Base-by-base conservation (phyloP, 2,329 filamentous ascomycete species). In the Myriangium duriaei region DNA sequence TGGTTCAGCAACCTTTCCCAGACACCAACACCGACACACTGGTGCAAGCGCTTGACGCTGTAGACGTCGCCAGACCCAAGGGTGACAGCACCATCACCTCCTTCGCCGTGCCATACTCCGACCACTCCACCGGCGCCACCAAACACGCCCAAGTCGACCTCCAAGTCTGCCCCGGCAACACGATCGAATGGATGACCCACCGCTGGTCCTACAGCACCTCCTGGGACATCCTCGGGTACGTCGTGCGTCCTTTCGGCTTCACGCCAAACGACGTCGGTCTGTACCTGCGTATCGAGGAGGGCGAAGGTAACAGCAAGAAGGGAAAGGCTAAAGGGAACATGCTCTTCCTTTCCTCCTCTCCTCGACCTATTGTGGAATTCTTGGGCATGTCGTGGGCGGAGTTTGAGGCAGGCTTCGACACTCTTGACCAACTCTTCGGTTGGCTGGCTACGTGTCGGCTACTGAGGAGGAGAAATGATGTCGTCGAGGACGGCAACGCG, bases 121-220 rank as follows among this genome's bases (percentile, higher is more conserved):
- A 19, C 21, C 10, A 19, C 33, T 7, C 7, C 21, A 12, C 18
- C 15, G n/a, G 11, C 1, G 41, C 45, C 4, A 46, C 56, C 19
- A 50, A 52, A 2, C 54, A 49, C 34, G 68, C 83, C 4, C 83
- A 91, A 48, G 64, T 88, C 16, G 83, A 91, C 51, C 54, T 88
- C 1, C 67, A 72, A 18, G 53, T 78, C 15, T 75, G 68, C 40
- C 48, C 60, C 45, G 11, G 34, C 58, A 0, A 51, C 59, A 11
- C 48, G 56, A 37, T 66, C 71, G 44, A 62, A 18, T 88, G 81
- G 81, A 64, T 68, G 26, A 56, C 73, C 3, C 85, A 86, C 58
- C 74, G 74, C 46, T 67, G 79, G 28, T 70, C 73, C 0, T 82
- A 88, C 48, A 79, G 80, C n/a, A 82, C 88, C 47, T 50, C 75